Percentiles rank a stretch among this genome's conserved stretches.
These are phyloP conservation scores for Typha latifolia DNA, from an alignment of 176 grass and related monocot species.

Conservation along the genomic window DNA sequence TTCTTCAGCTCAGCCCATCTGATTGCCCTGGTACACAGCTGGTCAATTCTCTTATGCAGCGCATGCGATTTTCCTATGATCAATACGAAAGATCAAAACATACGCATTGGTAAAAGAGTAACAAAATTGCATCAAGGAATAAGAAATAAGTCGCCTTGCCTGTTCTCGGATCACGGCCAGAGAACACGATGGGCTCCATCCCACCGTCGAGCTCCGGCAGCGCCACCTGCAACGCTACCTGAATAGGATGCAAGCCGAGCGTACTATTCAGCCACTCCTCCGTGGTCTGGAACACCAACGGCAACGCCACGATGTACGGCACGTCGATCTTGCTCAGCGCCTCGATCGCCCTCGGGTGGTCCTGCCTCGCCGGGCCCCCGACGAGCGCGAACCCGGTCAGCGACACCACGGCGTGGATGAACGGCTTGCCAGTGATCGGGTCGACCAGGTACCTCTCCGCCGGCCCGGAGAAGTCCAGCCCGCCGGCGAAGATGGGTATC, in stretches of 20 bases:
- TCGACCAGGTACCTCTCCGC: slow-evolving; percentile 59
- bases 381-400: slow-evolving; percentile 96
- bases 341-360: slow-evolving; percentile 83
- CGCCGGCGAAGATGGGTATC: slow-evolving; percentile 81
- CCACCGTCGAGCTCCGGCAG: slow-evolving; percentile 92
- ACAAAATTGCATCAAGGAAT: not conserved
- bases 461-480: slow-evolving; percentile 76
- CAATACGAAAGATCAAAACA: not conserved
- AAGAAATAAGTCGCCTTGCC: slow-evolving; percentile 18
- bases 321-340: slow-evolving; percentile 90
- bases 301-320: slow-evolving; percentile 93
- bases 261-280: slow-evolving; percentile 99
- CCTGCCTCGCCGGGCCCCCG: slow-evolving; percentile 89
- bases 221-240: slow-evolving; percentile 95
- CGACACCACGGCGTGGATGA: slow-evolving; percentile 76
- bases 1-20: slow-evolving; percentile 94
- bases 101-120: no score
- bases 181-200: slow-evolving; percentile 97
- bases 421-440: slow-evolving; percentile 62
- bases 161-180: slow-evolving; percentile 75
- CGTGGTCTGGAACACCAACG: slow-evolving; percentile 96
- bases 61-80: slow-evolving; percentile 91
- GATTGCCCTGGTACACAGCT: slow-evolving; percentile 91
- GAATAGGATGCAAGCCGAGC: slow-evolving; percentile 85
- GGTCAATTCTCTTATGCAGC: slow-evolving; percentile 96